phyloP scores from a whole-genome alignment of 495 filamentous ascomycete species.

The Daldinia decipiens region DNA sequence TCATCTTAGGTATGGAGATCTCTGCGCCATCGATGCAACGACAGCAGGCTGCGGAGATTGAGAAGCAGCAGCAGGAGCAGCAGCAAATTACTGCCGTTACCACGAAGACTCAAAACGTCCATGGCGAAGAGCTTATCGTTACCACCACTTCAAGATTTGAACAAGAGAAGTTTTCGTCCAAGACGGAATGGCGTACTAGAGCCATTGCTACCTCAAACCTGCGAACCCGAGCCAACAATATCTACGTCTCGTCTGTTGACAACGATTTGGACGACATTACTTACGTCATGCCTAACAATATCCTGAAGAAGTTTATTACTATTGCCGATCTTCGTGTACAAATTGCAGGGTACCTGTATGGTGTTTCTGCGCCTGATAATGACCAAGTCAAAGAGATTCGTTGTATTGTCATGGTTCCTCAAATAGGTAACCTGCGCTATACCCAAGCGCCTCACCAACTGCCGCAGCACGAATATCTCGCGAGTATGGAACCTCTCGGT shows the following conservation, averaged over 20 bases:
- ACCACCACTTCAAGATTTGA: constrained; percentile 98
- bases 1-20: constrained; percentile 99
- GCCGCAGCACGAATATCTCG: constrained; percentile 92
- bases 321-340: constrained; percentile 97
- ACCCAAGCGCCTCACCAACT: constrained; percentile 91
- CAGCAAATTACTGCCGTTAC: constrained; percentile 96
- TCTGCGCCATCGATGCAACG: constrained; percentile 97
- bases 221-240: constrained; percentile 94
- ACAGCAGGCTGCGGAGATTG: constrained; percentile 98
- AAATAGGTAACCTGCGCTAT: constrained; percentile 93
- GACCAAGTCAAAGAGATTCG: constrained; percentile 96
- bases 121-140: constrained; percentile 97
- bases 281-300: constrained; percentile 99
- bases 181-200: constrained; percentile 98
- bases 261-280: constrained; percentile 84
- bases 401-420: constrained; percentile 96
- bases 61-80: constrained; percentile 98
- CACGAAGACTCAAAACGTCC: constrained; percentile 97
- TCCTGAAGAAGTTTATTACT: constrained; percentile 97
- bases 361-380: constrained; percentile 90
- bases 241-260: constrained; percentile 96
- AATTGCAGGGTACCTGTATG: constrained; percentile 95
- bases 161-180: constrained; percentile 96
- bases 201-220: constrained; percentile 97
- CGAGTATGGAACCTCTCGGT: constrained; percentile 88